Evolutionary conservation across 2,329 filamentous ascomycete genomes (phyloP).

Genomic region (Calonectria pseudoreteaudii): DNA sequence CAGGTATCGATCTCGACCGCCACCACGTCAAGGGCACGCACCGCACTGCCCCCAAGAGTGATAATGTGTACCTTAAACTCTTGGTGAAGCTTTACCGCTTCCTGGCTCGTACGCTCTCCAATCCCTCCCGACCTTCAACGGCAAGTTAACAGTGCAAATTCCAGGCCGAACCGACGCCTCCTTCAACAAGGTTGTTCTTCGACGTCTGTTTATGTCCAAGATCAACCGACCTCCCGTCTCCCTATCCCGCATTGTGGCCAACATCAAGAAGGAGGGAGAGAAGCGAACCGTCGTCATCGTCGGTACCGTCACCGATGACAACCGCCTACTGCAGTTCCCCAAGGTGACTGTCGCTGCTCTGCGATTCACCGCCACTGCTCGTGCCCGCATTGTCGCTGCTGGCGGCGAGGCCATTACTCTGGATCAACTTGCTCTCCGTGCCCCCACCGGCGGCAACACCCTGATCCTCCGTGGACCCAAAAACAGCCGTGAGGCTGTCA

Average conservation of each 20-base stretch:
- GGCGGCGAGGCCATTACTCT: slow-evolving; percentile 96
- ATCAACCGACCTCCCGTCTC: slow-evolving; percentile 98
- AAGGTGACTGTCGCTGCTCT: slow-evolving; percentile 95
- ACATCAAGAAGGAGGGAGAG: slow-evolving; percentile 73
- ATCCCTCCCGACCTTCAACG: background rate
- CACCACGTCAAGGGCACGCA: slow-evolving; percentile 80
- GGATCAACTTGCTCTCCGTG: slow-evolving; percentile 95
- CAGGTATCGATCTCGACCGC: slow-evolving; percentile 79
- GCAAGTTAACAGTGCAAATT: slow-evolving; percentile 22
- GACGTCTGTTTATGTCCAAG: slow-evolving; percentile 97
- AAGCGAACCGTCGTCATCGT: slow-evolving; percentile 94
- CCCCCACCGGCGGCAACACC: slow-evolving; percentile 96
- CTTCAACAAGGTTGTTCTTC: slow-evolving; percentile 99
- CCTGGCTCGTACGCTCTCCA: slow-evolving; percentile 84
- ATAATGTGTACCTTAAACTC: slow-evolving; percentile 97
- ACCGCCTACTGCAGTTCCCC: slow-evolving; percentile 89
- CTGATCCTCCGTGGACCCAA: slow-evolving; percentile 97
- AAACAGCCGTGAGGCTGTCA: slow-evolving; percentile 97
- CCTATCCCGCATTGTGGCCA: slow-evolving; percentile 86
- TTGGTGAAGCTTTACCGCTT: slow-evolving; percentile 99
- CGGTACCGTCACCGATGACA: slow-evolving; percentile 97
- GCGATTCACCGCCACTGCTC: slow-evolving; percentile 95
- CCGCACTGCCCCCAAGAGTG: slow-evolving; percentile 96
- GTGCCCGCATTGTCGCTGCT: slow-evolving; percentile 91
- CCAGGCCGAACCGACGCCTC: slow-evolving; percentile 92